These are phyloP conservation scores for Ophiorrhiza pumila DNA, from an alignment of 257 asterid genomes.

Conservation along the genomic window DNA sequence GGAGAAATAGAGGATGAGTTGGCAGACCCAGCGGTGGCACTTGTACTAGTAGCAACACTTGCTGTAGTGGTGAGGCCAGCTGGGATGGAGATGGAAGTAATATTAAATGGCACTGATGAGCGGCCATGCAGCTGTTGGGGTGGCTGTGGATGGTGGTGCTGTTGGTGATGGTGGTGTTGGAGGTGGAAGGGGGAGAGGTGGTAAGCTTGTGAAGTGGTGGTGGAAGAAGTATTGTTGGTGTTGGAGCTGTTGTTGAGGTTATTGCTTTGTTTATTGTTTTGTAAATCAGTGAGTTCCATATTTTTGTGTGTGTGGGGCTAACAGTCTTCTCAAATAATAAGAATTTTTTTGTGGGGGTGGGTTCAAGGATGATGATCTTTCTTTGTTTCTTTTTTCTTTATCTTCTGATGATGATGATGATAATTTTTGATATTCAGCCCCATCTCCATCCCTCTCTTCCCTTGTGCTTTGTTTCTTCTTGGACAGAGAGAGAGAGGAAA, in stretches of 20 bases:
- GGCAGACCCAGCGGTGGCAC: background rate
- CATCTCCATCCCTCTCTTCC: conserved; percentile 26
- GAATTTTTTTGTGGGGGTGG: conserved; percentile 47
- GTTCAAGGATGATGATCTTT: conserved; percentile 42
- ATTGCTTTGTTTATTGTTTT: conserved; percentile 30
- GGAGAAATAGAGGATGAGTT: conserved; percentile 24
- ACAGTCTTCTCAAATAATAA: conserved; percentile 14
- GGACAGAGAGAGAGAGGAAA: conserved; percentile 19
- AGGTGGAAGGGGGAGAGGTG: conserved; percentile 27
- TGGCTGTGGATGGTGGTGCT: conserved; percentile 12
- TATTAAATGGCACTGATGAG: conserved; percentile 6
- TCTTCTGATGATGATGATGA: conserved; percentile 22
- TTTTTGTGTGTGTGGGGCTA: conserved; percentile 19
- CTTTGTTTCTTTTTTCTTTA: conserved; percentile 23
- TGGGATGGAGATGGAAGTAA: conserved; percentile 24
- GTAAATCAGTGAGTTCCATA: conserved; percentile 65
- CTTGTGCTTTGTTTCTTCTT: conserved; percentile 10
- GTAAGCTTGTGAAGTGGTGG: conserved; percentile 18
- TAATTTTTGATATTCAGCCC: conserved; percentile 15
- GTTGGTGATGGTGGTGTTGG: conserved; percentile 32
- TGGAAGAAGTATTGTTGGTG: conserved; percentile 15
- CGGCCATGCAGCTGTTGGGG: conserved; percentile 4
- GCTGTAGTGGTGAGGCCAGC: conserved; percentile 5
- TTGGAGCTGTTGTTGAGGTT: conserved; percentile 17
- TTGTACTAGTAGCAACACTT: background rate